Conservation (phyloP, 2,329 filamentous ascomycete genomes). For the Tetracladium maxilliforme region DNA sequence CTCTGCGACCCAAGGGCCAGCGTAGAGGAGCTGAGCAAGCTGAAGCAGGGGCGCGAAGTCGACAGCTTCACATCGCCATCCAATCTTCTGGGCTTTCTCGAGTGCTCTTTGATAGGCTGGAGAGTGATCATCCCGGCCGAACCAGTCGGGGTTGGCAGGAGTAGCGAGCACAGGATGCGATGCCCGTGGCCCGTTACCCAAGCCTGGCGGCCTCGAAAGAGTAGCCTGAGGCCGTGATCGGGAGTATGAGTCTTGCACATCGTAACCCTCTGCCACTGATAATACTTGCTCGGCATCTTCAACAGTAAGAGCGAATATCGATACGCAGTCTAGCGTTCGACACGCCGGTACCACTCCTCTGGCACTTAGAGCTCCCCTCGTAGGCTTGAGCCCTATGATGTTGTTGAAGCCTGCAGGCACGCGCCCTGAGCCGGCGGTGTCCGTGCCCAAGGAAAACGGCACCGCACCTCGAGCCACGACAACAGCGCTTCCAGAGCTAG, state of each 20-base stretch:
- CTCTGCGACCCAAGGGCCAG: conserved; percentile 32
- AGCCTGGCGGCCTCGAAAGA: conserved; percentile 9
- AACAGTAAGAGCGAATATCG: conserved; percentile 27
- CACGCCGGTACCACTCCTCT: conserved; percentile 33
- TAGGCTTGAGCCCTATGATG: conserved; percentile 30
- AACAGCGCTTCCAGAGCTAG: conserved; percentile 35
- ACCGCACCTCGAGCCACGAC: conserved; percentile 32
- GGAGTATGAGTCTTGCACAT: conserved; percentile 22
- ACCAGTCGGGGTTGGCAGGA: conserved; percentile 15
- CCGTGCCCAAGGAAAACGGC: conserved; percentile 36
- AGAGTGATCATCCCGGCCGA: conserved; percentile 18
- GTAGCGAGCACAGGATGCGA: too few species aligned
- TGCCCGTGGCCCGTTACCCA: conserved; percentile 6
- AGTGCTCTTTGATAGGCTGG: conserved; percentile 26
- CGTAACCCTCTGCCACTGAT: conserved; percentile 28
- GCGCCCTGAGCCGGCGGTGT: conserved; percentile 35
- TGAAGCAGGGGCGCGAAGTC: conserved; percentile 26
- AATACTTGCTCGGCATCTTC: conserved; percentile 30
- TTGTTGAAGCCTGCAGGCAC: conserved; percentile 34
- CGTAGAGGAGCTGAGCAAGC: conserved; percentile 29
- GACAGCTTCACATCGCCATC: conserved; percentile 16
- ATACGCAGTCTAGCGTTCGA: conserved; percentile 35
- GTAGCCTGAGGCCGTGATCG: conserved; percentile 20
- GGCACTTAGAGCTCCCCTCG: conserved; percentile 30
- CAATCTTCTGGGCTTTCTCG: conserved; percentile 17